Evolutionary conservation across 495 filamentous ascomycete species (phyloP).

Genomic region (Talaromyces wortmannii): DNA sequence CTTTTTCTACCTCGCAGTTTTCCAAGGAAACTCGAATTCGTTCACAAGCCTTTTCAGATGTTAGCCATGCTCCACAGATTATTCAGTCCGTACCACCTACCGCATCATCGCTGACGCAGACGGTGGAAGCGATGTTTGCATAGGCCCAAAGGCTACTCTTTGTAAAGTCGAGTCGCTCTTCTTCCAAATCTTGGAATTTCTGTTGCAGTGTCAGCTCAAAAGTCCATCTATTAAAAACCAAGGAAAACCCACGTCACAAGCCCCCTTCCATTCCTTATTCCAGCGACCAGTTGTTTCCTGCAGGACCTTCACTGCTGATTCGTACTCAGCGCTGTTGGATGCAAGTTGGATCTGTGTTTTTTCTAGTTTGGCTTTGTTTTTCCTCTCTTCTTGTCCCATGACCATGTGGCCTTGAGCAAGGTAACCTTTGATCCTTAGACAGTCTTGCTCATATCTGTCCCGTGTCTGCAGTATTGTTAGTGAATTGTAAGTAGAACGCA

Average conservation of each 20-base stretch:
- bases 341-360: constrained; percentile 96
- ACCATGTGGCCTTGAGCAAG: constrained; percentile 99
- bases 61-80: constrained; percentile 11
- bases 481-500: background rate
- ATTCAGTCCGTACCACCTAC: constrained; percentile 30
- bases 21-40: constrained; percentile 94
- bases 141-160: constrained; percentile 98
- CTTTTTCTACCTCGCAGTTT: constrained; percentile 92
- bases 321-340: constrained; percentile 86
- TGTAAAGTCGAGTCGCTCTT: constrained; percentile 91
- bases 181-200: constrained; percentile 99
- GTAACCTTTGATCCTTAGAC: constrained; percentile 96
- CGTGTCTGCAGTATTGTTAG: constrained; percentile 51
- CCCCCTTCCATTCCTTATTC: constrained; percentile 97
- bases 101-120: constrained; percentile 97
- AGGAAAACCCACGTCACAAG: constrained; percentile 63
- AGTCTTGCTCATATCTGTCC: constrained; percentile 95
- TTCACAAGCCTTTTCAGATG: constrained; percentile 63
- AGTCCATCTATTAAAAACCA: constrained; percentile 4
- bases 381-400: constrained; percentile 98
- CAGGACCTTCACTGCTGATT: constrained; percentile 82
- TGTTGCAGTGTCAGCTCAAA: constrained; percentile 12
- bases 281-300: constrained; percentile 93
- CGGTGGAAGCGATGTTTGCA: constrained; percentile 93
- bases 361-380: constrained; percentile 98